These are phyloP conservation scores for Vitis labrusca DNA, from an alignment of 164 flowering plant species.

Conservation along the genomic window DNA sequence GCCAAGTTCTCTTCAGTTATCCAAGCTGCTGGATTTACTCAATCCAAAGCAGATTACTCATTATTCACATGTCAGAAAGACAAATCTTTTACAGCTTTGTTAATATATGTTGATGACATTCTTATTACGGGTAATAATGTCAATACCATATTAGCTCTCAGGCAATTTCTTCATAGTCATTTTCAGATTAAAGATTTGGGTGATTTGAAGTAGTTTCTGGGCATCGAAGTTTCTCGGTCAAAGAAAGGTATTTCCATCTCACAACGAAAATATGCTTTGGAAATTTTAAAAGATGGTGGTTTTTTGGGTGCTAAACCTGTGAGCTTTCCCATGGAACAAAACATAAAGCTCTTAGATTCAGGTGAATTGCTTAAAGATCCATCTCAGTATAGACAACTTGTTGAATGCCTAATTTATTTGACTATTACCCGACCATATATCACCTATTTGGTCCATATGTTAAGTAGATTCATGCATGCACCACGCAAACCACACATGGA, in stretches of 20 bases:
- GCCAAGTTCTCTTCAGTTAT: too few species aligned
- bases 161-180: background rate
- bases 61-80: too few species aligned
- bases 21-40: too few species aligned
- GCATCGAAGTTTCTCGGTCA: slow-evolving; percentile 1
- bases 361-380: slow-evolving; percentile 10
- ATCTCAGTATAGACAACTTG: slow-evolving; percentile 8
- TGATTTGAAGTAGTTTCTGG: slow-evolving; percentile 13
- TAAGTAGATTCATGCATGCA: slow-evolving; percentile 16
- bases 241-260: background rate
- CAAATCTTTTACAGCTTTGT: too few species aligned
- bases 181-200: slow-evolving; percentile 19
- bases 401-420: slow-evolving; percentile 14
- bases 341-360: background rate
- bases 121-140: slow-evolving; percentile 1
- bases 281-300: too few species aligned
- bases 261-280: too few species aligned
- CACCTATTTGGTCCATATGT: slow-evolving; percentile 6
- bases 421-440: slow-evolving; percentile 18
- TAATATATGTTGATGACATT: slow-evolving; percentile 17
- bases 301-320: background rate
- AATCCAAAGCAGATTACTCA: too few species aligned
- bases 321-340: slow-evolving; percentile 16
- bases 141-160: background rate
- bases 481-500: slow-evolving; percentile 11